Base-by-base conservation (phyloP, 2,329 filamentous ascomycete genomes). In the Alternaria sp. region DNA sequence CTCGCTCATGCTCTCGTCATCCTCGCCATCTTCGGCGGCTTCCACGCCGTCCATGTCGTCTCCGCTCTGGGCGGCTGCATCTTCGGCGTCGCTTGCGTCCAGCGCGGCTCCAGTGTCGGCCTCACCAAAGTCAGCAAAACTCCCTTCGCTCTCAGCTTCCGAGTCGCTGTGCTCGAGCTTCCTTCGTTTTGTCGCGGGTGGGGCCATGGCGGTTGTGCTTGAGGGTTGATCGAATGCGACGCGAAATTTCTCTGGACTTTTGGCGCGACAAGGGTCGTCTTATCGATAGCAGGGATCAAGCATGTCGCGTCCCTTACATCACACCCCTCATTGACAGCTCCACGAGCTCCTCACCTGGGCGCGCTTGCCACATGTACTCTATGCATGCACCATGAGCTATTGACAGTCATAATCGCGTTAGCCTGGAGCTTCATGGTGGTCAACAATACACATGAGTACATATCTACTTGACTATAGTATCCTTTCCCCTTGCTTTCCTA, bases 151-250 rank as follows among this genome's bases (percentile, higher is more conserved):
- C 12, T 69, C 60, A 27, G 57, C 70, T 59, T 75, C 74, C 45
- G 65, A 70, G 60, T 63, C 74, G 55, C 69, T 73, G 63, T 81
- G 78, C 64, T 80, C 81, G 34, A 85, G 71, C 70, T 83, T 84
- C 69, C 83, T 81, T 68, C 82, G 75, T 68, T 85, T 85, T 5
- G 77, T 75, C 40, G 76, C 75, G 53, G 76, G 77, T 40, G 71
- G 69, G 54, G 72, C 72, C 77, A 79, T 80, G 53, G 51, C 72
- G 51, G 53, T 64, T 44, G 54, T 60, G 45, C 22, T 50, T 59
- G 46, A 14, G 30, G 38, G 58, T 49, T 40, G 30, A 28, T 58
- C 56, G 54, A 46, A 55, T 57, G 63, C 53, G 54, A 43, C 56
- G 60, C 60, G 59, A 64, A 69, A 66, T 63, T 70, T 67, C 60